Evolutionary conservation across 2,329 filamentous ascomycete species (phyloP).

Genomic region (Colletotrichum spinosum): DNA sequence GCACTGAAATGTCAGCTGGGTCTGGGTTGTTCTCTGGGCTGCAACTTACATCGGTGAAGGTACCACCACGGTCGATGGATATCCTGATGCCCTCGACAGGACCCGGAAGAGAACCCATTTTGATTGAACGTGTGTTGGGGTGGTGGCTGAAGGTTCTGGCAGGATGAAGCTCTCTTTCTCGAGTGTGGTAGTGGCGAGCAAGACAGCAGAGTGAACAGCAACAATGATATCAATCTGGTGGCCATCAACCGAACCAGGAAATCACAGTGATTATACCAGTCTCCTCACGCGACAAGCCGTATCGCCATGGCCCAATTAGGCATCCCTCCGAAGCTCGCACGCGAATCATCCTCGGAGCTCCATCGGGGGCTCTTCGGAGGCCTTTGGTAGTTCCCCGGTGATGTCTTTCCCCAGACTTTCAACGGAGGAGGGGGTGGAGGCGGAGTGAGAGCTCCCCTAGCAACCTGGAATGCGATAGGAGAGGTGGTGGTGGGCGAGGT

Average conservation of each 20-base stretch:
- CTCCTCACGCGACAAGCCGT: not conserved
- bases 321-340: conserved; percentile 13
- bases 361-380: conserved; percentile 23
- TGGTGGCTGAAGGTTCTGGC: not conserved
- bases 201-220: not conserved
- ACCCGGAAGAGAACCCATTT: conserved; percentile 30
- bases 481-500: not conserved
- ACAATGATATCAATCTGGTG: not conserved
- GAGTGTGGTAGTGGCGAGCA: not conserved
- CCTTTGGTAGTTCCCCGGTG: not conserved
- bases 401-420: not conserved
- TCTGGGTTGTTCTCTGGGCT: conserved; percentile 70
- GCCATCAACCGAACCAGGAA: not conserved
- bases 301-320: conserved; percentile 18
- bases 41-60: conserved; percentile 73
- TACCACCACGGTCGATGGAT: conserved; percentile 53
- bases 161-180: not conserved
- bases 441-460: conserved; percentile 14
- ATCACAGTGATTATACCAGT: conserved; percentile 20
- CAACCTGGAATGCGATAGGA: conserved; percentile 2
- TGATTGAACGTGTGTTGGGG: not conserved
- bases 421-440: conserved; percentile 21
- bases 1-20: conserved; percentile 2
- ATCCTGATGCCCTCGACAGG: conserved; percentile 34
- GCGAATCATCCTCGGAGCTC: conserved; percentile 13